Base-by-base conservation (phyloP, 495 filamentous ascomycete genomes). In the Hyaloscypha variabilis region DNA sequence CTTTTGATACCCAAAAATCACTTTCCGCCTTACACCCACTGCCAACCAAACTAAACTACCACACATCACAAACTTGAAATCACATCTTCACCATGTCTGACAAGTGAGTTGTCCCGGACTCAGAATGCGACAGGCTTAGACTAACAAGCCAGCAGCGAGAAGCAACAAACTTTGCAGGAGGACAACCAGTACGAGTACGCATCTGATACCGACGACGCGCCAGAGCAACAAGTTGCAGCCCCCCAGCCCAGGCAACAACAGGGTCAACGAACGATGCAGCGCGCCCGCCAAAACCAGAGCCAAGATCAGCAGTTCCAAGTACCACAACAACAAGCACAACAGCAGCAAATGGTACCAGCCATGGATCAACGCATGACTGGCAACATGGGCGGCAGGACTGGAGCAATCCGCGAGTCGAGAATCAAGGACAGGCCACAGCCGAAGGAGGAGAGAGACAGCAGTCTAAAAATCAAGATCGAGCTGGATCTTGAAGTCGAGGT, bases 401-500 rank as follows among this genome's bases (percentile, higher is more conserved):
- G 70, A 13, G 67, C 70, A 6, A 72, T 72, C 51, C 52, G 70
- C 25, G 67, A 72, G 57, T 72, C 70, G 1, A 21, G 70, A 52
- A 72, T 72, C 60, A 72, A 72, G 60, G 70, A 72, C 52, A 52
- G 70, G 55, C 70, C 70, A 51, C 34, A 30, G 21, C 65, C 65
- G 4, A 52, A 66, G 59, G 65, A 68, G 55, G 34, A 25, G 8
- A 46, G 67, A 21, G 70, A 72, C 59, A 70, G 70, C 62, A 65
- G 60, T 62, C 55, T 72, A 60, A 72, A 70, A 50, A 68, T 72
- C 58, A 70, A 72, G 55, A 72, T 72, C n/a, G 70, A 72, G 65
- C 55, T 72, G 26, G 70, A 72, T 60, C 65, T 72, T 8, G 70
- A 72, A 62, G 70, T 72, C 51, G 70, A 72, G 70, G 70, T 72